Percentiles rank a stretch among this genome's conserved stretches.
Conservation (phyloP, 2,329 filamentous ascomycete genomes). For the Arthrinium puccinioides region DNA sequence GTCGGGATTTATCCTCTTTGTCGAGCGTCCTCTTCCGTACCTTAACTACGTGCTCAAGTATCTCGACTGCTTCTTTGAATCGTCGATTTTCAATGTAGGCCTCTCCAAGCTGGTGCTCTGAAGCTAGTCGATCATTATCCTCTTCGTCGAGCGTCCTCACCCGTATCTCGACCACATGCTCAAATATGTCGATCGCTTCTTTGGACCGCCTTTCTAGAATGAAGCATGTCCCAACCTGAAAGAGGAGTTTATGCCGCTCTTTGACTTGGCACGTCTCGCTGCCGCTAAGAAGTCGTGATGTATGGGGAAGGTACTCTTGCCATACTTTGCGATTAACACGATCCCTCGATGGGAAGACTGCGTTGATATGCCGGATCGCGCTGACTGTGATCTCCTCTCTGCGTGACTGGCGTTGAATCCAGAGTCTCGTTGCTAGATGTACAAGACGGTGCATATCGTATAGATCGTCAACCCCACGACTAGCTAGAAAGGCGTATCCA, state of each 20-base stretch:
- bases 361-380: constrained; percentile 1
- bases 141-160: background rate
- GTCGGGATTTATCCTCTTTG: background rate
- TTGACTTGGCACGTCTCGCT: constrained; percentile 7
- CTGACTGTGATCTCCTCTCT: constrained; percentile 1
- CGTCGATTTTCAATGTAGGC: background rate
- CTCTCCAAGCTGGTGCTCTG: background rate
- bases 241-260: constrained; percentile 12
- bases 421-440: constrained; percentile 22
- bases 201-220: constrained; percentile 11
- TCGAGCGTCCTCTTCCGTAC: background rate
- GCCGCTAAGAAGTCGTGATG: constrained; percentile 13
- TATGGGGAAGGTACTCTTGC: constrained; percentile 20
- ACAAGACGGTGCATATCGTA: constrained; percentile 31
- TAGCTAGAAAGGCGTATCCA: constrained; percentile 23
- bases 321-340: constrained; percentile 11
- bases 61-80: constrained; percentile 7
- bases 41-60: constrained; percentile 6
- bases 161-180: constrained; percentile 1
- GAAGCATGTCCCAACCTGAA: constrained; percentile 14
- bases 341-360: constrained; percentile 4
- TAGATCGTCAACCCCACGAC: constrained; percentile 13
- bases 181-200: constrained; percentile 8
- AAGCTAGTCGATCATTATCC: background rate
- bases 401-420: constrained; percentile 14